These are phyloP conservation scores for Linum lewisii DNA, from an alignment of 345 rosid species.

Conservation along the genomic window DNA sequence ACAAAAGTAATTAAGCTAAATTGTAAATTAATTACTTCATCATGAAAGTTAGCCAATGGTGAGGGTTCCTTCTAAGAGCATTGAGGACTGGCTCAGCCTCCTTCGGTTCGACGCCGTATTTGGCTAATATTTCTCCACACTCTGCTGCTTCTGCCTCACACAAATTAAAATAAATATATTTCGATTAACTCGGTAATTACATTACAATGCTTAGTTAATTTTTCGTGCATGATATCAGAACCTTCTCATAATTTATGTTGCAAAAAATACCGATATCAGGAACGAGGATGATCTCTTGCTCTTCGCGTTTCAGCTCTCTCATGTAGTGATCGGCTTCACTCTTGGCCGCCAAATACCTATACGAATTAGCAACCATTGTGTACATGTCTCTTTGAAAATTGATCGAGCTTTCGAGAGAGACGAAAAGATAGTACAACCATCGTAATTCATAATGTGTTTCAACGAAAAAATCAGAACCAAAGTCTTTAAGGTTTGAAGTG, in stretches of 20 bases:
- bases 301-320: conserved; percentile 23
- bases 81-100: conserved; percentile 23
- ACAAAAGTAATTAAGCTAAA: too few species aligned
- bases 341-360: conserved; percentile 26
- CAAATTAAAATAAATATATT: background rate
- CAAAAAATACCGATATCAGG: conserved; percentile 23
- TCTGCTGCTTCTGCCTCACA: conserved; percentile 30
- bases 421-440: background rate
- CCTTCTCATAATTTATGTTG: too few species aligned
- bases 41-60: conserved; percentile 30
- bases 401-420: background rate
- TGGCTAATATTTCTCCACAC: conserved; percentile 22
- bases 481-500: too few species aligned
- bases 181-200: too few species aligned
- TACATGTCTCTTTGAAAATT: too few species aligned
- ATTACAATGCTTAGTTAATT: too few species aligned
- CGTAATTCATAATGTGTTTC: too few species aligned
- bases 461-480: too few species aligned
- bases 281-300: conserved; percentile 24
- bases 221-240: too few species aligned
- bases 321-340: conserved; percentile 29
- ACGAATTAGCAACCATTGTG: too few species aligned
- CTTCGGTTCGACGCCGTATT: conserved; percentile 25
- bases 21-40: conserved; percentile 27
- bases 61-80: conserved; percentile 22